Conservation (phyloP, 345 rosid genomes). For the Sisymbrium irio region DNA sequence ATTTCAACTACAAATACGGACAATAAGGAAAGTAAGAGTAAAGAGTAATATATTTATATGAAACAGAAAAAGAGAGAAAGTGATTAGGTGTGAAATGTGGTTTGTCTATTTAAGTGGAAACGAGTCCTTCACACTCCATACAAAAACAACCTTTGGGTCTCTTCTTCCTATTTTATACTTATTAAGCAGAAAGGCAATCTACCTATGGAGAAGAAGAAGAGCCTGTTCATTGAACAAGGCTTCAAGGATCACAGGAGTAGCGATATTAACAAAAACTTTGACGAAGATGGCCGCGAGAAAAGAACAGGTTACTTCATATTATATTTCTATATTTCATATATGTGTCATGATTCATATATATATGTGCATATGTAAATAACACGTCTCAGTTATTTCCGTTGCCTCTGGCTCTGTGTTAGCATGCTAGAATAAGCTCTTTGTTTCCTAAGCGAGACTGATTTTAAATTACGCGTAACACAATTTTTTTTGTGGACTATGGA, state of each 20-base stretch:
- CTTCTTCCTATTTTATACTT: neutral
- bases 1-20: neutral
- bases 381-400: neutral
- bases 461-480: too few relatives aligned
- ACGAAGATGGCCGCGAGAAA: slow-evolving; percentile 68
- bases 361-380: neutral
- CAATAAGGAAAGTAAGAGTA: slow-evolving; percentile 9
- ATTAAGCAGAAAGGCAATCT: neutral
- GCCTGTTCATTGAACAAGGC: slow-evolving; percentile 43
- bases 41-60: neutral
- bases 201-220: slow-evolving; percentile 40
- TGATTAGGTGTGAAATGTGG: slow-evolving; percentile 15
- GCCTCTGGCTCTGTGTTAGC: neutral
- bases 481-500: neutral
- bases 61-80: neutral
- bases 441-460: too few relatives aligned
- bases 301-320: slow-evolving; percentile 51
- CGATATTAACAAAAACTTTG: slow-evolving; percentile 44
- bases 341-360: neutral
- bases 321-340: neutral
- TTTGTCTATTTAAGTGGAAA: slow-evolving; percentile 33
- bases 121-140: slow-evolving; percentile 9
- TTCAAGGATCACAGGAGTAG: slow-evolving; percentile 33
- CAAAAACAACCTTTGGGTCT: neutral
- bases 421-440: neutral